These are phyloP conservation scores for Chytridium lagenaria DNA, from an alignment of 371 early-diverging fungal species.

Conservation along the genomic window DNA sequence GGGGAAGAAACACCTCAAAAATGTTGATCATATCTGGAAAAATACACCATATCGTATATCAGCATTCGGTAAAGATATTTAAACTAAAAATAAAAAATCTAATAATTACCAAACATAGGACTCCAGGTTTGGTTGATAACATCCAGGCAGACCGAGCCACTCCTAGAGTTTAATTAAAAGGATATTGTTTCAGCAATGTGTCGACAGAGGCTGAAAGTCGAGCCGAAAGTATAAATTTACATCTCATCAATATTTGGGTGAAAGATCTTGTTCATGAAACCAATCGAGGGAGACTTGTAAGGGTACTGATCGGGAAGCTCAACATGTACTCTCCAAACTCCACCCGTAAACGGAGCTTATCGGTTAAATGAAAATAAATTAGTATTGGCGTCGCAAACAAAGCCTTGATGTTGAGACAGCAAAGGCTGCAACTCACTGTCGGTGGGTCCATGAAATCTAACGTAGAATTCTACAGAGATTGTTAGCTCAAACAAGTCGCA, in stretches of 20 bases:
- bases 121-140: conserved; percentile 99
- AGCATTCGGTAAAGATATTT: conserved; percentile 7
- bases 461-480: conserved; percentile 78
- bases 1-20: conserved; percentile 98
- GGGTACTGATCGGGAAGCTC: conserved; percentile 99
- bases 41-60: not conserved
- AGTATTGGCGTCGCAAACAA: too few species aligned
- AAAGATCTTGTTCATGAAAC: conserved; percentile 99
- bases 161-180: conserved; percentile 60
- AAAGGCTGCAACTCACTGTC: conserved; percentile 77
- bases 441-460: conserved; percentile 90
- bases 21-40: conserved; percentile 87
- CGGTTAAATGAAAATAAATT: too few species aligned
- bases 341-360: conserved; percentile 93
- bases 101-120: conserved; percentile 93
- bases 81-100: not conserved
- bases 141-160: conserved; percentile 99
- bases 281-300: conserved; percentile 99
- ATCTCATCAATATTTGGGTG: conserved; percentile 99
- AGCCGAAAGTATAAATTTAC: conserved; percentile 48
- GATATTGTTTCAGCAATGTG: not conserved
- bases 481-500: too few species aligned
- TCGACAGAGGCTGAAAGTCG: not conserved
- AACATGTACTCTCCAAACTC: conserved; percentile 97
- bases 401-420: too few species aligned